These are phyloP conservation scores for Zygotorulaspora chibaensis DNA, from an alignment of 805 yeast genomes.

Conservation along the genomic window DNA sequence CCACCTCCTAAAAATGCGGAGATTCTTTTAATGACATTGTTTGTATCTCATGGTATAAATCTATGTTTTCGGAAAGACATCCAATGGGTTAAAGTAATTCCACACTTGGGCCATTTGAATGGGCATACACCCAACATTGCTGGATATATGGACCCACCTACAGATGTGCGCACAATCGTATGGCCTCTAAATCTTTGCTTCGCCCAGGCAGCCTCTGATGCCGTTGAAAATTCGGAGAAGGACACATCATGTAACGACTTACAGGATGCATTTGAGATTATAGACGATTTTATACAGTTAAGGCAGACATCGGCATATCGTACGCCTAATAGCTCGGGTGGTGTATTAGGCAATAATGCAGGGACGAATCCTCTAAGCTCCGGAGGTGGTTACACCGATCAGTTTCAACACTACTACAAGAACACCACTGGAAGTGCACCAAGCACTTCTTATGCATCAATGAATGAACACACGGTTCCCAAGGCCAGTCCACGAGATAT, in stretches of 20 bases:
- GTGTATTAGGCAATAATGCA: conserved; percentile 14
- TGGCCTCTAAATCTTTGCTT: conserved; percentile 74
- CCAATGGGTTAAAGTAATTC: conserved; percentile 64
- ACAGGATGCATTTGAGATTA: conserved; percentile 35
- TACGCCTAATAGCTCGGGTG: conserved; percentile 33
- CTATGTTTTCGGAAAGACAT: conserved; percentile 27
- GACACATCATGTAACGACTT: conserved; percentile 15
- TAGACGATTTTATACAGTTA: conserved; percentile 39
- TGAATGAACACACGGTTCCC: conserved; percentile 7
- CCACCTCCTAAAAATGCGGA: conserved; percentile 42
- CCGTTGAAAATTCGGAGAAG: conserved; percentile 9
- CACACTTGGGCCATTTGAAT: conserved; percentile 63
- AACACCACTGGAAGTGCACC: conserved; percentile 15
- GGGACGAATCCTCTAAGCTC: conserved; percentile 32
- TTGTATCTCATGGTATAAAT: conserved; percentile 37
- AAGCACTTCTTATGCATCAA: conserved; percentile 8
- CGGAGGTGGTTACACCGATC: conserved; percentile 34
- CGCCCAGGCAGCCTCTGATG: conserved; percentile 42
- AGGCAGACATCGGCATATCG: conserved; percentile 38
- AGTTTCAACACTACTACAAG: conserved; percentile 27
- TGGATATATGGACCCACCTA: conserved; percentile 48
- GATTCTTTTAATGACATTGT: conserved; percentile 36
- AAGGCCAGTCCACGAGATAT: conserved; percentile 9
- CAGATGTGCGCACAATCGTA: conserved; percentile 50
- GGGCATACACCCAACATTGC: conserved; percentile 63